Evolutionary conservation across 1,139 yeast species (phyloP).

Genomic region (Eremothecium gossypii): DNA sequence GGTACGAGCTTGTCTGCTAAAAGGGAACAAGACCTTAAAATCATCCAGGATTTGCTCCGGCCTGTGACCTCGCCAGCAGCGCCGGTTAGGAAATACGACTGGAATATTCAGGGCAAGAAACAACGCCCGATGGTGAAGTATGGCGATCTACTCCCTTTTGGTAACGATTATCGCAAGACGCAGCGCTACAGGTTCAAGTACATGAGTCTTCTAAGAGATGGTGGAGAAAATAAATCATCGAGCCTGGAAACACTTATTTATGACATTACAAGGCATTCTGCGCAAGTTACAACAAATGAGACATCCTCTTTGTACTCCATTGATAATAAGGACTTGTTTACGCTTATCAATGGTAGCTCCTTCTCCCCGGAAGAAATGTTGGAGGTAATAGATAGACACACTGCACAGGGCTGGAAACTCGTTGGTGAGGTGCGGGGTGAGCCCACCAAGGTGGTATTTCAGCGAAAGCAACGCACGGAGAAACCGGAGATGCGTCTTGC

Average conservation of each 20-base stretch:
- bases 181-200: no score
- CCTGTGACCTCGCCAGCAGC: not conserved
- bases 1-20: no score
- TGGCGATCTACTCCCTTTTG: no score
- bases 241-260: no score
- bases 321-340: conserved; percentile 16
- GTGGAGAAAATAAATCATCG: no score
- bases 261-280: not conserved
- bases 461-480: conserved; percentile 1
- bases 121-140: no score
- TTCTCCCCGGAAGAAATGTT: conserved; percentile 20
- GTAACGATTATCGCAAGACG: no score
- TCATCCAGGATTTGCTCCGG: not conserved
- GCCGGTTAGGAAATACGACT: not conserved
- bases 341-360: conserved; percentile 18
- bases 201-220: no score
- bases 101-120: not conserved
- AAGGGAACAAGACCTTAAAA: no score
- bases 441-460: conserved; percentile 11
- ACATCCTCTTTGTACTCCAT: not conserved
- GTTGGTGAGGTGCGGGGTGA: conserved; percentile 16
- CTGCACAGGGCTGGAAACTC: conserved; percentile 19
- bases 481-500: not conserved
- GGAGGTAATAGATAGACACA: conserved; percentile 13
- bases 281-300: not conserved